These are phyloP conservation scores for Echites panduratus DNA, from an alignment of 257 asterid species.

Conservation along the genomic window DNA sequence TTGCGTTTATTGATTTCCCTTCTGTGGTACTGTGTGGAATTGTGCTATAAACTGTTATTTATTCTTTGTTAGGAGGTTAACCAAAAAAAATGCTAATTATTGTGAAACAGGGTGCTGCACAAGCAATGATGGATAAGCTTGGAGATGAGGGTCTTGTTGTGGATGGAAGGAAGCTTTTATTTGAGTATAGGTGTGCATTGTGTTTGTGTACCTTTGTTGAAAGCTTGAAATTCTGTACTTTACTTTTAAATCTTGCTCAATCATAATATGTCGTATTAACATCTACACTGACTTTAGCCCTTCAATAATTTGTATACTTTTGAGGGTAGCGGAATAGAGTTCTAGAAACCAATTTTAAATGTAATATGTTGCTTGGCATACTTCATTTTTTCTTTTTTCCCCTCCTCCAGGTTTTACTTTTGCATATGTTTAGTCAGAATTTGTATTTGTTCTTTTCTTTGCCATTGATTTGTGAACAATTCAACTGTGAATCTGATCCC, in stretches of 20 bases:
- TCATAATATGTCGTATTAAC: neutral
- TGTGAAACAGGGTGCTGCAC: conserved; percentile 70
- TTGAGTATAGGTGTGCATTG: conserved; percentile 76
- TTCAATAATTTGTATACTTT: neutral
- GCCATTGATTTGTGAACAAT: neutral
- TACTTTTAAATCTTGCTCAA: neutral
- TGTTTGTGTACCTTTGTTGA: conserved; percentile 8
- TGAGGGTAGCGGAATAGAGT: neutral
- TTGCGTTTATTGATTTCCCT: conserved; percentile 96
- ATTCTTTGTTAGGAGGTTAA: conserved; percentile 7
- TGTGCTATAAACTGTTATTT: conserved; percentile 6
- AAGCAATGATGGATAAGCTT: conserved; percentile 88
- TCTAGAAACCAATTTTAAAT: neutral
- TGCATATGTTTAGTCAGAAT: neutral
- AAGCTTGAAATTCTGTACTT: neutral
- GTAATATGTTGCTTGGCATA: neutral
- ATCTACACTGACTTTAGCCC: neutral
- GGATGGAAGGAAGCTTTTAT: conserved; percentile 86
- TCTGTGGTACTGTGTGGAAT: conserved; percentile 56
- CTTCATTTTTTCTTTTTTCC: neutral
- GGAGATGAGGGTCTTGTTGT: conserved; percentile 85
- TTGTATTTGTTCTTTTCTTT: neutral
- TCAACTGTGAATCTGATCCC: neutral
- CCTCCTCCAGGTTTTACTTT: neutral
- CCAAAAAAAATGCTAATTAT: conserved; percentile 3